Evolutionary conservation across 345 rosid species (phyloP).

Genomic region (Eucalyptus decipiens): DNA sequence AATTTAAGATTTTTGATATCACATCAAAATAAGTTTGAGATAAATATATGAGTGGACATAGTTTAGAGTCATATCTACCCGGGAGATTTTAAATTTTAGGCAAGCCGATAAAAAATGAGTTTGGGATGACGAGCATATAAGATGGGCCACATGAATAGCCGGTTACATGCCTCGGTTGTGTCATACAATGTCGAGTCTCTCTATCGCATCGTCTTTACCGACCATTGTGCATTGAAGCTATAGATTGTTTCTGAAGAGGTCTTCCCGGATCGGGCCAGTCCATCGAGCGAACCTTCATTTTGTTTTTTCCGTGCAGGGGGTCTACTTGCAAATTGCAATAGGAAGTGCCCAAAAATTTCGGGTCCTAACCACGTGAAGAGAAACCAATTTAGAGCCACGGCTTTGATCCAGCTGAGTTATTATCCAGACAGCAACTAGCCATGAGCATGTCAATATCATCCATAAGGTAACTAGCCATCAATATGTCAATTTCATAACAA

Average conservation of each 20-base stretch:
- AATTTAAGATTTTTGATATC: too few relatives aligned
- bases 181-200: neutral
- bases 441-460: neutral
- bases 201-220: neutral
- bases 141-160: accelerated
- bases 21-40: too few relatives aligned
- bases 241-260: accelerated
- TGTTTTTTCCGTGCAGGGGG: neutral
- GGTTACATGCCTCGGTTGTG: neutral
- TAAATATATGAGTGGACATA: too few relatives aligned
- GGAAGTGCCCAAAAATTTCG: neutral
- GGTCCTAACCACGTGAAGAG: neutral
- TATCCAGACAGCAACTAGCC: neutral
- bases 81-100: too few relatives aligned
- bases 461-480: neutral
- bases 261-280: neutral
- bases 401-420: neutral
- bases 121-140: neutral
- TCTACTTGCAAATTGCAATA: neutral
- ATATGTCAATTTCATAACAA: neutral
- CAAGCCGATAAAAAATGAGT: neutral
- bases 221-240: neutral
- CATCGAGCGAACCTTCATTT: neutral
- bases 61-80: too few relatives aligned
- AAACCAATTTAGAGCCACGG: neutral